Conservation (phyloP, 169 alveolate genomes). For the Cryptosporidium andersoni region DNA sequence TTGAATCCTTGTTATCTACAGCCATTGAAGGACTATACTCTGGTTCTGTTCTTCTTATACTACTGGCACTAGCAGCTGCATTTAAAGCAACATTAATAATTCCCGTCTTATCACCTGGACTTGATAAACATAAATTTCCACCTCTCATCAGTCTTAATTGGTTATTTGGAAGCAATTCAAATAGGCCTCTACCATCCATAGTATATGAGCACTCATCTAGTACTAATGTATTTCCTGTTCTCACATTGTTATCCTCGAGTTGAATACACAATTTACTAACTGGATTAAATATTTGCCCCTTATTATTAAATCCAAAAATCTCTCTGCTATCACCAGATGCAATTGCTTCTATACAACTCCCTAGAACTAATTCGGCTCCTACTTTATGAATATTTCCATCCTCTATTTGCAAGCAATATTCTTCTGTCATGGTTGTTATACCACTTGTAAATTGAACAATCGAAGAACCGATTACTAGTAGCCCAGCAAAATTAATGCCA, state of each 20-base stretch:
- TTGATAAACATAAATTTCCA: conserved; percentile 60
- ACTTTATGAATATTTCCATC: conserved; percentile 43
- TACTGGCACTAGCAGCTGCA: conserved; percentile 62
- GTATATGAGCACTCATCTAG: conserved; percentile 57
- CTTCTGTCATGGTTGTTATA: conserved; percentile 68
- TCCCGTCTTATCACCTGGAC: conserved; percentile 70
- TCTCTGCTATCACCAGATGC: conserved; percentile 73
- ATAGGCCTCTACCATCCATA: conserved; percentile 56
- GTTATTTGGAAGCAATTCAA: conserved; percentile 56
- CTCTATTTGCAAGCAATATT: conserved; percentile 62
- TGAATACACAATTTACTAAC: conserved; percentile 63
- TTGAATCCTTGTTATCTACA: conserved; percentile 61
- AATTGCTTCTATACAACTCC: conserved; percentile 67
- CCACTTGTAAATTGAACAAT: conserved; percentile 70
- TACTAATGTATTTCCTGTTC: conserved; percentile 18
- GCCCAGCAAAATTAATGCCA: conserved; percentile 65
- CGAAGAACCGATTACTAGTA: conserved; percentile 64
- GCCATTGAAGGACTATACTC: conserved; percentile 69
- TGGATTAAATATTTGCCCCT: conserved; percentile 66
- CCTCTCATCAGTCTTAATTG: conserved; percentile 61
- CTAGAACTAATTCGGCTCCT: conserved; percentile 67
- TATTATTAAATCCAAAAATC: conserved; percentile 59
- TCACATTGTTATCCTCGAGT: conserved; percentile 23
- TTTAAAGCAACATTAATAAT: conserved; percentile 57
- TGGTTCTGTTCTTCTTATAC: conserved; percentile 9